Evolutionary conservation across 2,329 filamentous ascomycete species (phyloP).

Genomic region (Fusarium oxysporum): DNA sequence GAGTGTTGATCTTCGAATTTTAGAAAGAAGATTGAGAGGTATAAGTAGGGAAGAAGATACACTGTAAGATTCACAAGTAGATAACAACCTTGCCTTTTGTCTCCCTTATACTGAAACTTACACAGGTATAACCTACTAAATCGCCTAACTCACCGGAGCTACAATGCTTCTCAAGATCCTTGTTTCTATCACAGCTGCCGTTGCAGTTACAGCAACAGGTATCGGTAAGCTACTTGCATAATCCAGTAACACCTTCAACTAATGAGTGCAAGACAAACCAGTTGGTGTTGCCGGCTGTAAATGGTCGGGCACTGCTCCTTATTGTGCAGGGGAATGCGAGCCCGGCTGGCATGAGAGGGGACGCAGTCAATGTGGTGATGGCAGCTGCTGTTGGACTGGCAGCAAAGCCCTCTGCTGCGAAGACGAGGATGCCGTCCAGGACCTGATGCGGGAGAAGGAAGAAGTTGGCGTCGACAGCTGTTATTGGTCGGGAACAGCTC

Average conservation of each 20-base stretch:
- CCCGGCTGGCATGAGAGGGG: neutral
- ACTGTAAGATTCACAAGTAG: neutral
- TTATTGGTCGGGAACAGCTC: neutral
- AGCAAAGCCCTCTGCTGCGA: neutral
- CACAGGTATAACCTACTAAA: neutral
- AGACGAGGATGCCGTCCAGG: neutral
- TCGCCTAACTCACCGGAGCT: rapidly evolving
- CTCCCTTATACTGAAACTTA: neutral
- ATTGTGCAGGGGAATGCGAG: neutral
- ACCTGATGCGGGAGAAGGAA: neutral
- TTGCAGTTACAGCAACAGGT: neutral
- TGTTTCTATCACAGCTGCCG: neutral
- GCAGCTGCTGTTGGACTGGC: neutral
- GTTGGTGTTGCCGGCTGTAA: neutral
- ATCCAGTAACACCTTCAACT: neutral
- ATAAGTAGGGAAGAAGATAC: neutral
- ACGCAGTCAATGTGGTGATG: neutral
- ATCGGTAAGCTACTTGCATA: neutral
- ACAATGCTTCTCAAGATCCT: neutral
- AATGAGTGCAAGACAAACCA: neutral
- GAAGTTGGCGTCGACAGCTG: rapidly evolving
- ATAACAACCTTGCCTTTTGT: rapidly evolving
- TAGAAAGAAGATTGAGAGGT: neutral
- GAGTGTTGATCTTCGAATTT: neutral
- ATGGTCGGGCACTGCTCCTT: neutral